Evolutionary conservation across 805 yeast species (phyloP), one percentile per base, ranked within the genome.

Genomic region (Wickerhamomyces queroliae): DNA sequence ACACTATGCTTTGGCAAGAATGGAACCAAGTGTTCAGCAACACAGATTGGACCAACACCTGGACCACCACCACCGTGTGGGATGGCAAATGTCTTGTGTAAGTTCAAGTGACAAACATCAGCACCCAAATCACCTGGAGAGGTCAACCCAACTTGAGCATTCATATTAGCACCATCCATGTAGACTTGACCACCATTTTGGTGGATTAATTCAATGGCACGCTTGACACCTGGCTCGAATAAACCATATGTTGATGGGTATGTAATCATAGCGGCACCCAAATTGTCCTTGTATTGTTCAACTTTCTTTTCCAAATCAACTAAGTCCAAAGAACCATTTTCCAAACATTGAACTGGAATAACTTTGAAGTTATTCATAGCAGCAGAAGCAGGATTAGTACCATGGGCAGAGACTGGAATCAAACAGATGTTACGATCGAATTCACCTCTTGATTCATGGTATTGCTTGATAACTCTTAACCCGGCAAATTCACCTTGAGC

Each of bases 31-130:
- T 88, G 95, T 36, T 72, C 66, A 50, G 80, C 82, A 41, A 91
- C 98, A 72, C 98, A 88, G 47, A 93, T 93, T 37, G 98, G 98
- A 16, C 97, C 99, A 55, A 89, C 95, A 58, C 98, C 99, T 31
- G 99, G 99, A 32, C 99, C 99, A 60, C 99, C 99, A 59, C 99
- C 99, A 57, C 99, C 99, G 57, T 93, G 99, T 40, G 96, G 95
- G 56, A 93, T 88, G 34, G 97, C 89, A 70, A 93, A 93, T 1
- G 99, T 93, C 68, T 93, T 93, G 71, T 93, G 99, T 59, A 93
- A 72, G 62, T 93, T 93, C 68, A 93, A 74, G 57, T 93, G 99
- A 63, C 99, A 93, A 31, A 93, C 98, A 66, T 93, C 99, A 11
- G 98, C 98, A 38, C 97, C 98, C 51, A 93, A 69, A 58, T 89